These are phyloP conservation scores for Apiospora hydei DNA, from an alignment of 2,329 filamentous ascomycete genomes.

Conservation along the genomic window DNA sequence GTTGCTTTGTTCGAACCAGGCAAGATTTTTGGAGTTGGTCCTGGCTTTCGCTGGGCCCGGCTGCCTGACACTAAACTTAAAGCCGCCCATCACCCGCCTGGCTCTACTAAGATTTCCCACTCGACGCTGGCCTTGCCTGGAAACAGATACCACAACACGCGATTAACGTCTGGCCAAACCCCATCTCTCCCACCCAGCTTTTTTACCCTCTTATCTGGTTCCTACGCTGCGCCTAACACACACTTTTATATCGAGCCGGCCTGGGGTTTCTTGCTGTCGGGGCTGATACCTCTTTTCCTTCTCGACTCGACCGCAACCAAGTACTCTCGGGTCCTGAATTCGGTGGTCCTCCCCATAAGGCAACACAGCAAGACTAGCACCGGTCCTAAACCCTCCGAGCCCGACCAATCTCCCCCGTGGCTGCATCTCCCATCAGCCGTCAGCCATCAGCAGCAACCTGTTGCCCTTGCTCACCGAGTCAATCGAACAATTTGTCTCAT, in stretches of 20 bases:
- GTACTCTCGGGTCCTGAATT: background rate
- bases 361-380: slow-evolving; percentile 2
- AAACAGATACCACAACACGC: slow-evolving; percentile 5
- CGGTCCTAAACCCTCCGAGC: slow-evolving; percentile 14
- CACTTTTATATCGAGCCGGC: background rate
- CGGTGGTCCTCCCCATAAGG: background rate
- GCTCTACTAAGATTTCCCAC: background rate
- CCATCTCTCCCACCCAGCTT: background rate
- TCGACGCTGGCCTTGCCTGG: background rate
- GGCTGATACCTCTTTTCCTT: background rate
- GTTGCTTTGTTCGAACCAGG: background rate
- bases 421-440: slow-evolving; percentile 8
- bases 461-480: slow-evolving; percentile 10
- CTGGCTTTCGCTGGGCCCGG: slow-evolving; percentile 9
- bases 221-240: background rate
- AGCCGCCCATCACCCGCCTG: background rate
- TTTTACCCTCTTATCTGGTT: slow-evolving; percentile 14
- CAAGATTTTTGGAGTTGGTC: slow-evolving; percentile 21
- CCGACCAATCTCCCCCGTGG: slow-evolving; percentile 13
- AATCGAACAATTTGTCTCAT: slow-evolving; percentile 21
- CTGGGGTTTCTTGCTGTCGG: background rate
- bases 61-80: slow-evolving; percentile 18
- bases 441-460: slow-evolving; percentile 17
- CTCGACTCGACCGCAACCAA: background rate
- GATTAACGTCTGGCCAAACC: slow-evolving; percentile 9